A percentile compares a stretch with the other conserved stretches of the same genome.
Evolutionary conservation across 169 alveolate species (phyloP).

Genomic region (Eimeria maxima): DNA sequence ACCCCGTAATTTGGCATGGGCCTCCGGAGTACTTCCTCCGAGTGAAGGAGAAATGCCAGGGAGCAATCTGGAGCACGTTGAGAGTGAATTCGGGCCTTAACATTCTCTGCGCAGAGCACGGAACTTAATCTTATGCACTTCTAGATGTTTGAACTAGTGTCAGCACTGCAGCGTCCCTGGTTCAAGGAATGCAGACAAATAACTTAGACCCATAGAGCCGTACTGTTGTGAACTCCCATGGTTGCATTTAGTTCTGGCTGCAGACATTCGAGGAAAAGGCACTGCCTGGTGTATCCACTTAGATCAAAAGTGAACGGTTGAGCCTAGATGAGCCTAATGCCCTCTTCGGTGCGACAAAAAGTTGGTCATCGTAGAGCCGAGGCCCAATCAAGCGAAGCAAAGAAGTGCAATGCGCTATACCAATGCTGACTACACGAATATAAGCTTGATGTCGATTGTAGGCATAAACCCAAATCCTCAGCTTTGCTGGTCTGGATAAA

Average conservation of each 20-base stretch:
- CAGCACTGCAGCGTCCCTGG: not conserved
- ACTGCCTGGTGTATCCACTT: not conserved
- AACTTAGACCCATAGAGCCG: not conserved
- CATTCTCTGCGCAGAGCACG: not conserved
- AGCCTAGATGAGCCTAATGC: not conserved
- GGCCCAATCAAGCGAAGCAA: not conserved
- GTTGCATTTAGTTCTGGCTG: not conserved
- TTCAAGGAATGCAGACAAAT: not conserved
- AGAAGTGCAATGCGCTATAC: too few relatives aligned
- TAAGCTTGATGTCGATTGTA: too few relatives aligned
- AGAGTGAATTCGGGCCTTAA: not conserved
- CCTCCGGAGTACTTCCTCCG: not conserved
- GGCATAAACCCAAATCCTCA: too few relatives aligned
- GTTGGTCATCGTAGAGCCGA: not conserved
- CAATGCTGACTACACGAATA: too few relatives aligned
- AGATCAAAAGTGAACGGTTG: not conserved
- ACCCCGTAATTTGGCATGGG: not conserved
- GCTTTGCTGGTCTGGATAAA: too few relatives aligned
- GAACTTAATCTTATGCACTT: not conserved
- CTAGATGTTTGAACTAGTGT: not conserved
- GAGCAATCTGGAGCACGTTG: not conserved
- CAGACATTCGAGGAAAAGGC: not conserved
- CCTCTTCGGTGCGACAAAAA: not conserved
- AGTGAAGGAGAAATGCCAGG: not conserved
- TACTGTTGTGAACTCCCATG: not conserved